Evolutionary conservation across 768 basidiomycete species (phyloP).

Genomic region (Fibroporia radiculosa): DNA sequence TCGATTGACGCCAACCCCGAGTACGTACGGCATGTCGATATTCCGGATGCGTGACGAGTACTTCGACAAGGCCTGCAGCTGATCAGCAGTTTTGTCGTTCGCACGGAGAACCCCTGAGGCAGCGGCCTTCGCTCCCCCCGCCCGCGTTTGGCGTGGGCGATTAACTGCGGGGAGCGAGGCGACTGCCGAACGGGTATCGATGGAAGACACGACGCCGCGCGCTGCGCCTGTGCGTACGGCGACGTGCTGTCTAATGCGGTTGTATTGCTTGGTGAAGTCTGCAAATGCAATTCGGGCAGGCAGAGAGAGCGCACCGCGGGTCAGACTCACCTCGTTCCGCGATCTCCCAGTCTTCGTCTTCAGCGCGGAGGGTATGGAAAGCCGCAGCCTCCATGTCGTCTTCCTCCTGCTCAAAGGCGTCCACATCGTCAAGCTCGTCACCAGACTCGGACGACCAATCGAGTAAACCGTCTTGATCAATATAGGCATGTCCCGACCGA

Average conservation of each 20-base stretch:
- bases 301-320: slow-evolving; percentile 1
- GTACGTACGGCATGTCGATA: slow-evolving; percentile 65
- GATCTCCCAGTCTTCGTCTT: slow-evolving; percentile 87
- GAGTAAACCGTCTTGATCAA: slow-evolving; percentile 23
- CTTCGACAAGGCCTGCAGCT: slow-evolving; percentile 67
- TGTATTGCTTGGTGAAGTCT: slow-evolving; percentile 99
- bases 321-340: slow-evolving; percentile 64
- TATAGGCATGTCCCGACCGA: slow-evolving; percentile 23
- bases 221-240: slow-evolving; percentile 72
- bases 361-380: slow-evolving; percentile 49
- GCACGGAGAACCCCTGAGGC: slow-evolving; percentile 17
- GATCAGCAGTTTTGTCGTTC: slow-evolving; percentile 60
- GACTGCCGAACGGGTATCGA: slow-evolving; percentile 40
- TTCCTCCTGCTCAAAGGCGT: slow-evolving; percentile 27
- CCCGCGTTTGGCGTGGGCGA: slow-evolving; percentile 47
- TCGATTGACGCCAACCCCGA: slow-evolving; percentile 74
- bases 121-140: slow-evolving; percentile 16
- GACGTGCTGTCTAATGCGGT: slow-evolving; percentile 87
- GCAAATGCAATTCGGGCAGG: slow-evolving; percentile 11
- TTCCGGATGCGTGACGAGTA: slow-evolving; percentile 68
- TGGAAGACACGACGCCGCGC: slow-evolving; percentile 47
- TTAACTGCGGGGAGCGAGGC: slow-evolving; percentile 68
- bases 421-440: slow-evolving; percentile 33
- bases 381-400: slow-evolving; percentile 31
- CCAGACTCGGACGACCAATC: slow-evolving; percentile 23